Evolutionary conservation across 164 flowering plant species (phyloP), one percentile per base, ranked within the genome.

Genomic region (Liquidambar formosana): DNA sequence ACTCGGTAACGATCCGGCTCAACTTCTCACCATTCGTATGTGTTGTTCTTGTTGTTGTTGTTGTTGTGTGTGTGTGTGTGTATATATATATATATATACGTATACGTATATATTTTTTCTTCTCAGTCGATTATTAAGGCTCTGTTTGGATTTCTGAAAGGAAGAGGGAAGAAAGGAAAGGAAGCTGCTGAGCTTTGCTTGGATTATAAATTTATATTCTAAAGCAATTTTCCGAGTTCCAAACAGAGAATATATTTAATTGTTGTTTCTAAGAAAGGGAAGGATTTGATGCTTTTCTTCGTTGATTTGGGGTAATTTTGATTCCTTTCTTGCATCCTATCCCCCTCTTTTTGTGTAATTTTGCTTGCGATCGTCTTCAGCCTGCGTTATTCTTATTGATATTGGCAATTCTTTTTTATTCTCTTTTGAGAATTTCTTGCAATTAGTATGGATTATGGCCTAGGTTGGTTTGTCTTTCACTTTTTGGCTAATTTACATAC

Each of bases 1-100:
- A 56, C 66, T 75, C 23, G 82, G 82, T 84, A 81, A 78, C 75
- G 53, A 67, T 69, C 70, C 67, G 58, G 41, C 57, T 74, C 79
- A 69, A 38, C 66, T 64, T 61, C 75, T 16, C 63, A 68, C 47
- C 18, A 69, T 80, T 76, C 46, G 79, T 77, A 71, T 75, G 81
- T 76, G 46, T 48, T 12, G 58, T 56, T 44, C 23, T 57, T 57
- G 21, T 8, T 64, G 21, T 68, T 13, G 0, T 16, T n/a, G n/a
- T 15, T 59, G 16, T 57, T 58, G 12, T 11, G 11, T 10, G 12
- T 21, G 14, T 60, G 9, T 3, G 33, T 60, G 33, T 28, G 10
- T 28, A 22, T 10, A n/a, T n/a, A n/a, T n/a, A n/a, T n/a, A n/a
- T n/a, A n/a, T n/a, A n/a, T n/a, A n/a, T n/a, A n/a, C n/a, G n/a